Evolutionary conservation across 2,329 filamentous ascomycete genomes (phyloP).

Genomic region (Tolypocladium pustulatum): DNA sequence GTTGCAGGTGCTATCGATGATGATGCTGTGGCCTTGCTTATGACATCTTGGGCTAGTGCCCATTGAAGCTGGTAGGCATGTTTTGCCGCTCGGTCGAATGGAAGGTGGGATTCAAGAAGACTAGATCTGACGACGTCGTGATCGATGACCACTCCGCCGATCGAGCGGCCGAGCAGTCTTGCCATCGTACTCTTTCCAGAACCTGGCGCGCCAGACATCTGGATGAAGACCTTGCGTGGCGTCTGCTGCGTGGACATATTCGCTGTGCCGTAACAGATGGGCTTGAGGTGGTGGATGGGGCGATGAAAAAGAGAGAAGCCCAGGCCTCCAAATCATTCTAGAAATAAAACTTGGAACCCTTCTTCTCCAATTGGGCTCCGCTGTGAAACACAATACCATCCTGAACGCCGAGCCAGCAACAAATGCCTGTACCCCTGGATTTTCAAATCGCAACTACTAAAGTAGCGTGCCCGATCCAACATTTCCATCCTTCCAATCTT

Average conservation of each 20-base stretch:
- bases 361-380: neutral
- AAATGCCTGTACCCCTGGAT: neutral
- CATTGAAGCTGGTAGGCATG: slow-evolving; percentile 23
- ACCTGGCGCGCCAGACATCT: slow-evolving; percentile 28
- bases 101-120: slow-evolving; percentile 15
- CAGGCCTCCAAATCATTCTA: neutral
- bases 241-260: neutral
- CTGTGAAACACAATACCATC: neutral
- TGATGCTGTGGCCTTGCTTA: slow-evolving; percentile 22
- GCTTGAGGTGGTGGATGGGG: too few species aligned
- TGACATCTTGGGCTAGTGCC: slow-evolving; percentile 20
- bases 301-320: neutral
- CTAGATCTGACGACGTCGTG: slow-evolving; percentile 24
- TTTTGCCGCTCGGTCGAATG: slow-evolving; percentile 19
- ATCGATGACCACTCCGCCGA: slow-evolving; percentile 21
- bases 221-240: slow-evolving; percentile 2
- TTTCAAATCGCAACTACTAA: neutral
- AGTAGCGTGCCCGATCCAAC: neutral
- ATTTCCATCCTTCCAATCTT: neutral
- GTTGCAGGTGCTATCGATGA: slow-evolving; percentile 28
- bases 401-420: neutral
- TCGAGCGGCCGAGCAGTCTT: slow-evolving; percentile 12
- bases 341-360: neutral
- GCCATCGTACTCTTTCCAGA: slow-evolving; percentile 27
- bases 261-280: too few species aligned